Conservation (phyloP, 805 yeast genomes). For the Cyberlindnera lachancei region DNA sequence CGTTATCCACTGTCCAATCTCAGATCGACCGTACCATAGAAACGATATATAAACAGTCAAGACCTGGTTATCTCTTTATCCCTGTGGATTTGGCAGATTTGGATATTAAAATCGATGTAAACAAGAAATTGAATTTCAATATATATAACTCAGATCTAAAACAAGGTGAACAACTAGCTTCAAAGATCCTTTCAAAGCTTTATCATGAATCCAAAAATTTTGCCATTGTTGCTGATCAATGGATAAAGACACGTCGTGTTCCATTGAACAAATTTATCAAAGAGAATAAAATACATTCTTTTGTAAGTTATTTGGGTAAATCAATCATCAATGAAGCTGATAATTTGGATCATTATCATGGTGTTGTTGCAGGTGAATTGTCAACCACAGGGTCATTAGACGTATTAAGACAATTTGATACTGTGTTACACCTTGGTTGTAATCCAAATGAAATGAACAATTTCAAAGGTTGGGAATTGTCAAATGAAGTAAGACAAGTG, state of each 20-base stretch:
- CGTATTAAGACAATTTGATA: conserved; percentile 48
- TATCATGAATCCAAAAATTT: conserved; percentile 49
- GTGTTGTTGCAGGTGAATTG: conserved; percentile 58
- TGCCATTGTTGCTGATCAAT: conserved; percentile 66
- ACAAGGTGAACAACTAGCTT: conserved; percentile 30
- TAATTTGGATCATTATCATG: conserved; percentile 45
- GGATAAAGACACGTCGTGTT: conserved; percentile 46
- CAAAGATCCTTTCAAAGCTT: conserved; percentile 39
- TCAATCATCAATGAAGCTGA: conserved; percentile 34
- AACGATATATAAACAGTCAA: conserved; percentile 39
- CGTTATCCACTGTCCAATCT: conserved; percentile 43
- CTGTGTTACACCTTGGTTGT: conserved; percentile 63
- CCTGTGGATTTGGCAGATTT: conserved; percentile 54
- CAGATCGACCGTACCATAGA: conserved; percentile 53
- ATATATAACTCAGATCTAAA: conserved; percentile 13
- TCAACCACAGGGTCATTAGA: conserved; percentile 38
- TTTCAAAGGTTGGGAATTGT: conserved; percentile 5
- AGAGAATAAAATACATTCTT: conserved; percentile 20
- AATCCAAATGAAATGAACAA: conserved; percentile 52
- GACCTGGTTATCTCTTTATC: conserved; percentile 67
- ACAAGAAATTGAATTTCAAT: conserved; percentile 20
- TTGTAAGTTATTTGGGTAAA: conserved; percentile 11
- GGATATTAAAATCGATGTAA: conserved; percentile 24
- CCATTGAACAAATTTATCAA: conserved; percentile 40
- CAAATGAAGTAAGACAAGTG: conserved; percentile 12